These are phyloP conservation scores for Sporothrix sp. DNA, from an alignment of 2,329 filamentous ascomycete species.

Conservation along the genomic window DNA sequence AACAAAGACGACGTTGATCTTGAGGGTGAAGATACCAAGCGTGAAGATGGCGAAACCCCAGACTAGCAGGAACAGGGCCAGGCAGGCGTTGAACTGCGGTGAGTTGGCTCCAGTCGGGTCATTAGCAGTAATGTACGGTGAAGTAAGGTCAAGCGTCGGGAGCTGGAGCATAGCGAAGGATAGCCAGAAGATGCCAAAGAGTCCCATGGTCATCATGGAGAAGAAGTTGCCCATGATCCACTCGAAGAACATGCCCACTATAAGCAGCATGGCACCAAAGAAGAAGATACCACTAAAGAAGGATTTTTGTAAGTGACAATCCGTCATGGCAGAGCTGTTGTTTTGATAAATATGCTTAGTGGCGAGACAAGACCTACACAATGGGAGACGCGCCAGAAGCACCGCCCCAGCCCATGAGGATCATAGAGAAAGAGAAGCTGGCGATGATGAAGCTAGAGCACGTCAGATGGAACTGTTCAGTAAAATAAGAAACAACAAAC, in stretches of 20 bases:
- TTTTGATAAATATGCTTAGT: no score
- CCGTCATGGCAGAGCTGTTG: no score
- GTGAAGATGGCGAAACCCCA: constrained; percentile 44
- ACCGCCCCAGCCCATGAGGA: constrained; percentile 11
- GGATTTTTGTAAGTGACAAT: not conserved
- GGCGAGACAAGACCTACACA: not conserved
- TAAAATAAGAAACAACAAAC: no score
- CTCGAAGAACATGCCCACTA: constrained; percentile 36
- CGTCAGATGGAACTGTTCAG: no score
- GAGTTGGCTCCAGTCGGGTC: constrained; percentile 35
- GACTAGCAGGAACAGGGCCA: constrained; percentile 40
- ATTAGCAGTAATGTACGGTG: constrained; percentile 32
- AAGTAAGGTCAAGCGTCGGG: constrained; percentile 37
- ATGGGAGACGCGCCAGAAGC: constrained; percentile 8
- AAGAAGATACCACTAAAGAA: constrained; percentile 7
- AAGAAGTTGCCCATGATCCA: constrained; percentile 45
- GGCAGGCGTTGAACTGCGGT: constrained; percentile 37
- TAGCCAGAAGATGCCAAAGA: constrained; percentile 41
- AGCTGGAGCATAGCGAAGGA: constrained; percentile 42
- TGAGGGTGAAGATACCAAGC: constrained; percentile 40
- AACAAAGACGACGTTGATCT: constrained; percentile 41
- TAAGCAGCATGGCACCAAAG: constrained; percentile 9
- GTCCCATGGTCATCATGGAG: constrained; percentile 42
- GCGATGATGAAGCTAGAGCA: constrained; percentile 6
- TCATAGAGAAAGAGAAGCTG: constrained; percentile 10